Base-by-base conservation (phyloP, 306 rosid species). In the Lupinus albus region DNA sequence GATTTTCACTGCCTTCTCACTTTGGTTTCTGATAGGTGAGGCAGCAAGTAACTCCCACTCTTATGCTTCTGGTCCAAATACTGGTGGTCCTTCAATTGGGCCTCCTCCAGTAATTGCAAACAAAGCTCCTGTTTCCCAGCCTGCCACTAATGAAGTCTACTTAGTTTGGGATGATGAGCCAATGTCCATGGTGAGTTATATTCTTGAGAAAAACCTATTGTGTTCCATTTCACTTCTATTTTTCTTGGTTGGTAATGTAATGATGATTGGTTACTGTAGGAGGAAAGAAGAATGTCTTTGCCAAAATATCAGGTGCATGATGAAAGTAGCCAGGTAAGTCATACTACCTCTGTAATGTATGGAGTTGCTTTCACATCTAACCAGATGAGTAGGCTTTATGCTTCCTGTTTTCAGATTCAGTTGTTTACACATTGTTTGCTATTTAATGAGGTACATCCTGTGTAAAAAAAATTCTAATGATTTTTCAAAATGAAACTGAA, bases 311-410 rank as follows among this genome's bases (percentile, higher is more conserved):
- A 94, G 99, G 97, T 94, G 84, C 99, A 94, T 88, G 99, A 94
- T 86, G 99, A 94, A 90, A 88, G 82, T 90, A 94, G 96, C 99
- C 99, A 94, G 99, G 99, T 94, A 94, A 94, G 99, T 94, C 79
- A 72, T 88, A 88, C 96, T 90, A 82, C 94, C 92, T 77, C 83
- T 84, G 68, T 68, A 64, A 66, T 80, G 67, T 52, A 77, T 38
- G 83, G 89, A 83, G 93, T 83, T 83, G 85, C 87, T 82, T 82
- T 82, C 82, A 53, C 80, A 76, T 86, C 95, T 92, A 80, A 81
- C 92, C 86, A 76, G 71, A 84, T 84, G 75, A 84, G 90, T 88
- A 85, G 88, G 97, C 89, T 79, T 78, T 80, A 82, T 79, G 78
- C 83, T 84, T 78, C 69, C 54, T 76, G 60, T 73, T 73, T 77